Conservation (phyloP, 1,139 yeast species). For the Blastobotrys buckinghamii region DNA sequence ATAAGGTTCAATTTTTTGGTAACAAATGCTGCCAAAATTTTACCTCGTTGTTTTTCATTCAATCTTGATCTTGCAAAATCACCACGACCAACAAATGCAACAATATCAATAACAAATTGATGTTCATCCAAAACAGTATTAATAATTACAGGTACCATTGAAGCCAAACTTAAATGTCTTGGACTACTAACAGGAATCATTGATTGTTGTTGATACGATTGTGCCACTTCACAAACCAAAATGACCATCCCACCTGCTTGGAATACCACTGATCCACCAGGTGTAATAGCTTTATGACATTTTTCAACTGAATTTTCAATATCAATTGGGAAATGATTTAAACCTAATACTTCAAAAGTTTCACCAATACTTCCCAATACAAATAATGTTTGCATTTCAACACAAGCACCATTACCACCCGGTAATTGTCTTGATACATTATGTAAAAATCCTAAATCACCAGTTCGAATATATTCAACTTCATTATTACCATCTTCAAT, state of each 20-base stretch:
- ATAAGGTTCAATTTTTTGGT: conserved; percentile 37
- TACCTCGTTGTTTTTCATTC: conserved; percentile 72
- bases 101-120: conserved; percentile 78
- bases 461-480: conserved; percentile 73
- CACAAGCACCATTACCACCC: conserved; percentile 38
- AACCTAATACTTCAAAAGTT: conserved; percentile 86
- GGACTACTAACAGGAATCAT: conserved; percentile 8
- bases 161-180: conserved; percentile 43
- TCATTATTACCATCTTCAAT: conserved; percentile 59
- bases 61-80: conserved; percentile 63
- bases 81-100: conserved; percentile 67
- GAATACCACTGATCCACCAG: conserved; percentile 57
- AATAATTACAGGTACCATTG: conserved; percentile 77
- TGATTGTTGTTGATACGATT: conserved; percentile 22
- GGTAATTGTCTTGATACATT: conserved; percentile 44
- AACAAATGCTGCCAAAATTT: conserved; percentile 53
- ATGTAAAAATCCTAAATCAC: conserved; percentile 89
- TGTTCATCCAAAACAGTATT: conserved; percentile 75
- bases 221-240: conserved; percentile 66
- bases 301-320: conserved; percentile 71
- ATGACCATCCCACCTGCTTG: conserved; percentile 79
- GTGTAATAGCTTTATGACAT: conserved; percentile 52
- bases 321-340: conserved; percentile 86
- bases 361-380: conserved; percentile 82
- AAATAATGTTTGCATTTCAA: conserved; percentile 72